phyloP scores from a whole-genome alignment of 2,329 filamentous ascomycete genomes.

The Sporothrix protearum region DNA sequence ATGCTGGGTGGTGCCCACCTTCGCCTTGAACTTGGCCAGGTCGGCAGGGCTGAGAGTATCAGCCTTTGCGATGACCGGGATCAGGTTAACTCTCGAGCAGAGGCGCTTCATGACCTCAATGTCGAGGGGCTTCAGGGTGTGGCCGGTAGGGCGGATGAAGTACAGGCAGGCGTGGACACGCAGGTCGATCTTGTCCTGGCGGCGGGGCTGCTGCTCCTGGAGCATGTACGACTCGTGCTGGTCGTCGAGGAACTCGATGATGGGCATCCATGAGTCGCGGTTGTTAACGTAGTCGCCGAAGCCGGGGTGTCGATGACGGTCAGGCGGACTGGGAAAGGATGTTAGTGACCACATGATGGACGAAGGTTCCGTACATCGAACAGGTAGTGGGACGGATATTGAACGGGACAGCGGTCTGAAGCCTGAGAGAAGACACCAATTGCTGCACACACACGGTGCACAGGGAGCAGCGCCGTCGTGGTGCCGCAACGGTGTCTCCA shows the following conservation, averaged over 20 bases:
- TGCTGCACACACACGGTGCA: not conserved
- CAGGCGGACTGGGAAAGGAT: slow-evolving; percentile 68
- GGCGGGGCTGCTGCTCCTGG: slow-evolving; percentile 98
- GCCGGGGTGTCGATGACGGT: slow-evolving; percentile 97
- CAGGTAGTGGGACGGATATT: not conserved
- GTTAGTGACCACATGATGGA: not conserved
- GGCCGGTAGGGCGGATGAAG: slow-evolving; percentile 97
- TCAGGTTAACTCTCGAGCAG: slow-evolving; percentile 95
- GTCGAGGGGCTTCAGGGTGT: slow-evolving; percentile 96
- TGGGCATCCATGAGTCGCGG: slow-evolving; percentile 99
- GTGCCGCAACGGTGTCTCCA: not conserved
- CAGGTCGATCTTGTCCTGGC: slow-evolving; percentile 97
- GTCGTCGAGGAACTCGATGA: slow-evolving; percentile 99
- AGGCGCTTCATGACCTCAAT: slow-evolving; percentile 99
- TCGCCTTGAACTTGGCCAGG: slow-evolving; percentile 89
- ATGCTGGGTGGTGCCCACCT: no score
- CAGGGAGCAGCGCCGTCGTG: not conserved
- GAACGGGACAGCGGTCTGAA: not conserved
- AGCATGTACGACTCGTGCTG: slow-evolving; percentile 99
- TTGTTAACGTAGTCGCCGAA: slow-evolving; percentile 99
- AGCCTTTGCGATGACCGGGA: slow-evolving; percentile 97
- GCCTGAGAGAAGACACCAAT: not conserved
- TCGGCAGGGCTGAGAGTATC: slow-evolving; percentile 94
- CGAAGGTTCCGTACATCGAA: not conserved
- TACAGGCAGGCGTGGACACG: slow-evolving; percentile 98